phyloP scores from a whole-genome alignment of 208 protist species.

The Blechomonas ayalai region DNA sequence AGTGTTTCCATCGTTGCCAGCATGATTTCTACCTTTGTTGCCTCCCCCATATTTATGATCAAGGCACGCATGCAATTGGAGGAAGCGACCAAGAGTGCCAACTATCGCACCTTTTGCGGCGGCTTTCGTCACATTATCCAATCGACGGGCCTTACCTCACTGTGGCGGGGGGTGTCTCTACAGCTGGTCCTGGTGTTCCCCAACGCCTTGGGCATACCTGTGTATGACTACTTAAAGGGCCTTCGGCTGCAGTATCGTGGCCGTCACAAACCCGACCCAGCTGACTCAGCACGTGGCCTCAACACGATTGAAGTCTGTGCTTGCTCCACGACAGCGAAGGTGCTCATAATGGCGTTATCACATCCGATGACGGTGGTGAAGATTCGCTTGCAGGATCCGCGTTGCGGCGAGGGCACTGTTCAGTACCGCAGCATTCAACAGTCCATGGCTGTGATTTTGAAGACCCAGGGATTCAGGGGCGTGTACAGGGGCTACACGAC shows the following conservation, averaged over 20 bases:
- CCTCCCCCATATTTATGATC: conserved; percentile 60
- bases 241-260: conserved; percentile 30
- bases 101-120: conserved; percentile 60
- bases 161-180: conserved; percentile 70
- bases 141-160: conserved; percentile 54
- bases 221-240: conserved; percentile 74
- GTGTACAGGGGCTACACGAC: conserved; percentile 70
- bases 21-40: conserved; percentile 24
- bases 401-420: conserved; percentile 27
- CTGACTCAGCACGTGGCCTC: too few species aligned
- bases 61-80: conserved; percentile 84
- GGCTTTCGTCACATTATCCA: conserved; percentile 41
- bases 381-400: conserved; percentile 79
- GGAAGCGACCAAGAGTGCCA: conserved; percentile 18
- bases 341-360: conserved; percentile 49
- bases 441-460: conserved; percentile 40
- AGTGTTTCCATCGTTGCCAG: conserved; percentile 40
- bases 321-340: conserved; percentile 68
- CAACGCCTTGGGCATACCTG: conserved; percentile 64
- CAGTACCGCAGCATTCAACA: conserved; percentile 54
- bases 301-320: conserved; percentile 54
- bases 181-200: conserved; percentile 77
- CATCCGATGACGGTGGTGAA: conserved; percentile 74
- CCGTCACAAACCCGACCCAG: too few species aligned
- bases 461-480: conserved; percentile 45